These are phyloP conservation scores for Blastomyces percursus DNA, from an alignment of 2,329 filamentous ascomycete species.

Conservation along the genomic window DNA sequence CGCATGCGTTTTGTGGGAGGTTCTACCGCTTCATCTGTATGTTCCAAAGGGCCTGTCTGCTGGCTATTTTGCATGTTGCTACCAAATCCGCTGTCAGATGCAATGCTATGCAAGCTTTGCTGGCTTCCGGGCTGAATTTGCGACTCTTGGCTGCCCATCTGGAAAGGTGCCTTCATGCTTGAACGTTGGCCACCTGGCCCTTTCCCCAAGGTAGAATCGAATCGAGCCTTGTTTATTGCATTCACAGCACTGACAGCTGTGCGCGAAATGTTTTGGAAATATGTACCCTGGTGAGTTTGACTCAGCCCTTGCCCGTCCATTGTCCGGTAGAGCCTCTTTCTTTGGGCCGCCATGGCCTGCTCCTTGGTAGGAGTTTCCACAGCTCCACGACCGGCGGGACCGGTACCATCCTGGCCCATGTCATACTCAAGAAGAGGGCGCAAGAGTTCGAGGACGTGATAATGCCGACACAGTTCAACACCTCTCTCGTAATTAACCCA, in stretches of 20 bases:
- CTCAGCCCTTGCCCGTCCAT: slow-evolving; percentile 58
- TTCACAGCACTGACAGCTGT: slow-evolving; percentile 88
- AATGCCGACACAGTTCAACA: slow-evolving; percentile 75
- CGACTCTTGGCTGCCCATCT: slow-evolving; percentile 51
- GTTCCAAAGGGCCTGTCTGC: slow-evolving; percentile 23
- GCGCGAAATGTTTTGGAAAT: slow-evolving; percentile 93
- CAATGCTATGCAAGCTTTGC: slow-evolving; percentile 59
- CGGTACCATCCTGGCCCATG: slow-evolving; percentile 45
- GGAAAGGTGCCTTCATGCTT: slow-evolving; percentile 60
- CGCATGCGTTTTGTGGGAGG: slow-evolving; percentile 70
- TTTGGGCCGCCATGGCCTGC: slow-evolving; percentile 90
- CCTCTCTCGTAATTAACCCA: slow-evolving; percentile 95
- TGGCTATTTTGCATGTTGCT: slow-evolving; percentile 50
- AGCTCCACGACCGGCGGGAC: slow-evolving; percentile 57
- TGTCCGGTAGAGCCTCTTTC: slow-evolving; percentile 82
- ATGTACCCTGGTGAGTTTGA: slow-evolving; percentile 61
- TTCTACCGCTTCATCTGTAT: slow-evolving; percentile 35
- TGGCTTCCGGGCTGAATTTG: slow-evolving; percentile 61
- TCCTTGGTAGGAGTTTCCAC: slow-evolving; percentile 96
- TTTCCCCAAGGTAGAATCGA: slow-evolving; percentile 73
- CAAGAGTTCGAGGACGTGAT: slow-evolving; percentile 43
- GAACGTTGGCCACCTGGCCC: slow-evolving; percentile 53
- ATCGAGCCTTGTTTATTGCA: slow-evolving; percentile 89
- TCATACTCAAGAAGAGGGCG: slow-evolving; percentile 41
- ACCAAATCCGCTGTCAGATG: slow-evolving; percentile 63